Evolutionary conservation across 2,329 filamentous ascomycete species (phyloP).

Genomic region (Diaporthe sp.): DNA sequence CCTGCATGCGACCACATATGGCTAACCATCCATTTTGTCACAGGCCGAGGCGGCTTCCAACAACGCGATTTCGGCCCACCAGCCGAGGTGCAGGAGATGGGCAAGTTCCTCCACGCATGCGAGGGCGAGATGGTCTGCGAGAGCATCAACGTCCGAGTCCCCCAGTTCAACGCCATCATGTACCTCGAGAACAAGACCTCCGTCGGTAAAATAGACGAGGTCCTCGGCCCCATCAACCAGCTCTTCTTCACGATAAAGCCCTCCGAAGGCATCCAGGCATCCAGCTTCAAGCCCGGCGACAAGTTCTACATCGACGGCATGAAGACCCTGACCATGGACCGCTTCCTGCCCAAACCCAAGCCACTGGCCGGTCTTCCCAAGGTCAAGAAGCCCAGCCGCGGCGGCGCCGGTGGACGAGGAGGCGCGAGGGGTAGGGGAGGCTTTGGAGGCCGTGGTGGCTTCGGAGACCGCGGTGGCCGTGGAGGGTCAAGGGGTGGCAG

Average conservation of each 20-base stretch:
- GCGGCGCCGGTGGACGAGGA: conserved; percentile 66
- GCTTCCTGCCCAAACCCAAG: conserved; percentile 97
- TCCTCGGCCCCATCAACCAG: conserved; percentile 97
- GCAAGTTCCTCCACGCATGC: conserved; percentile 91
- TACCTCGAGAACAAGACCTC: conserved; percentile 99
- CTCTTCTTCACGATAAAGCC: conserved; percentile 99
- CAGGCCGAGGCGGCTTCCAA: conserved; percentile 74
- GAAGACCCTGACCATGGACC: conserved; percentile 94
- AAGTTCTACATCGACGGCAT: conserved; percentile 97
- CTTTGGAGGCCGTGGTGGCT: conserved; percentile 50
- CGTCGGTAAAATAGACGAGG: conserved; percentile 97
- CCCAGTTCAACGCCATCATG: conserved; percentile 99
- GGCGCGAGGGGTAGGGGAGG: conserved; percentile 51
- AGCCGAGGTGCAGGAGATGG: conserved; percentile 83
- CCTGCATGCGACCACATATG: neutral
- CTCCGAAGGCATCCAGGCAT: conserved; percentile 93
- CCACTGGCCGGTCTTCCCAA: conserved; percentile 70
- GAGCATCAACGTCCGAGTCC: conserved; percentile 94
- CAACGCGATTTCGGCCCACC: conserved; percentile 73
- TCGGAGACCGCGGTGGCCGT: conserved; percentile 46
- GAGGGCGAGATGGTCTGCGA: conserved; percentile 99
- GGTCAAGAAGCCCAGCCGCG: conserved; percentile 67
- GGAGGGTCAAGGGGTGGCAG: conserved; percentile 41
- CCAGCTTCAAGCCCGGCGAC: conserved; percentile 95
- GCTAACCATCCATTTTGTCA: conserved; percentile 40